phyloP scores from a whole-genome alignment of 345 rosid genomes.

The Excoecaria agallocha region DNA sequence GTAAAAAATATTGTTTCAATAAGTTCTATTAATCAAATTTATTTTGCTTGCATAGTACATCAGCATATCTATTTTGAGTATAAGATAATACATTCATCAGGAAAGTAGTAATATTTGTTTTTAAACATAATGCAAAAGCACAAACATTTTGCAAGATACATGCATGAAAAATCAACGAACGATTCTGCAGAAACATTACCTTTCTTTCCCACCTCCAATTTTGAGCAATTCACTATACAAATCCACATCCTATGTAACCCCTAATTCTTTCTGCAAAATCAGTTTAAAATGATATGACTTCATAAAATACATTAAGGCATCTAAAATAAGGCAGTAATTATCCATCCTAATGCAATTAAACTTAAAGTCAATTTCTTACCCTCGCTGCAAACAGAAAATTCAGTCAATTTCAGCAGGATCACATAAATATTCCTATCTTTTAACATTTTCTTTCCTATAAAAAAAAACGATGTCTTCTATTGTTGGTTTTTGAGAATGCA shows the following conservation, averaged over 20 bases:
- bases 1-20: no score
- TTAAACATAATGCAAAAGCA: no score
- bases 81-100: no score
- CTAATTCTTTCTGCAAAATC: conserved; percentile 60
- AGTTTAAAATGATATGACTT: conserved; percentile 9
- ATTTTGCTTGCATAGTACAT: no score
- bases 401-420: background rate
- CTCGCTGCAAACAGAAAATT: background rate
- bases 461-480: background rate
- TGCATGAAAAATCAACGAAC: background rate
- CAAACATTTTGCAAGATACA: background rate
- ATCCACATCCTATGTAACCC: conserved; percentile 88
- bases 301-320: conserved; percentile 2
- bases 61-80: no score
- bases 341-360: background rate
- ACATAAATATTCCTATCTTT: background rate
- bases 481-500: background rate
- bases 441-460: background rate
- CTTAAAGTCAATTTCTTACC: background rate
- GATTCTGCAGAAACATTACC: conserved; percentile 31
- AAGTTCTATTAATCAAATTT: no score
- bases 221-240: conserved; percentile 87
- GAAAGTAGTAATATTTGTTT: no score
- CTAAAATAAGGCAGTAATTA: background rate
- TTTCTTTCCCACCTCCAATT: conserved; percentile 96